Base-by-base conservation (phyloP, 768 basidiomycete species). In the Mycena albidolilacea region DNA sequence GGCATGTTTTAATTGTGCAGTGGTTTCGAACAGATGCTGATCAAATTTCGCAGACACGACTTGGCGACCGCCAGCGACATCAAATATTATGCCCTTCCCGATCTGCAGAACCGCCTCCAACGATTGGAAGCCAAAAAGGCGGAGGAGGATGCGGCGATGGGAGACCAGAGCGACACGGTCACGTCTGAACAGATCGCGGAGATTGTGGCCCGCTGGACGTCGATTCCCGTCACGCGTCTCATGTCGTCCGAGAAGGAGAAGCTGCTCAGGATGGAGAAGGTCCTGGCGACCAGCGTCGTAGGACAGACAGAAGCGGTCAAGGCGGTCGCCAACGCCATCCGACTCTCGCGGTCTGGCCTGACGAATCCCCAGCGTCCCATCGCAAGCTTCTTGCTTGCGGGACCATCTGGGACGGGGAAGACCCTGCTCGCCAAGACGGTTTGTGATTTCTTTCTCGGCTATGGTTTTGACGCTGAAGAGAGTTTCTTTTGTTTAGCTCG, bases 171-270 rank as follows among this genome's bases (percentile, higher is more conserved):
- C 19, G 94, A 96, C 73, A 86, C 86, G 11, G 97, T 98, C 59
- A 94, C 93, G 5, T 87, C 95, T 19, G 96, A 97, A 73, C 91
- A 95, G 72, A 98, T 99, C 71, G 95, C 96, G 19, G 95, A 97
- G 80, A 97, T 99, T 73, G 96, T 99, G 35, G 93, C 91, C 21
- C 89, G 93, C 69, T 98, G 97, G 97, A 97, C 96, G 5, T 92
- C 91, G 54, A 95, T 99, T 68, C 97, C 97, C 2, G 94, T 97
- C 14, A 94, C 93, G 38, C 88, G 93, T 23, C 85, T 98, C 48
- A 88, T 96, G 85, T 93, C 93, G n/a, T 90, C 94, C 1, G 95
- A 99, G 84, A 93, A 92, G 82, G 96, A 98, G 80, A 97, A 97
- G 82, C 84, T 96, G 37, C 82, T 96, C 50, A 85, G 87, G 78